These are phyloP conservation scores for Boletellus ananiceps DNA, from an alignment of 768 basidiomycete species.

Conservation along the genomic window DNA sequence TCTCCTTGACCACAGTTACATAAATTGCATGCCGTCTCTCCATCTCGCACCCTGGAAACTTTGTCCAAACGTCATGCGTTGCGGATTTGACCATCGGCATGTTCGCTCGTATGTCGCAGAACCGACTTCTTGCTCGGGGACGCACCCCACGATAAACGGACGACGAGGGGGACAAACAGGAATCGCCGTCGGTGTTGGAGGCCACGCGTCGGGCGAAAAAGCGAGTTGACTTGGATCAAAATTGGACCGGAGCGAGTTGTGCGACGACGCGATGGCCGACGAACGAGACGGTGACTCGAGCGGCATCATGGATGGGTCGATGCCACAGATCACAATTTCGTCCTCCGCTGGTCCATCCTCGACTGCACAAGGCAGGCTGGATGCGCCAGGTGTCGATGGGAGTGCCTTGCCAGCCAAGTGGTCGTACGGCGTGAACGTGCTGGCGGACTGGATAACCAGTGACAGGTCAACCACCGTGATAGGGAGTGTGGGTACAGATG, in stretches of 20 bases:
- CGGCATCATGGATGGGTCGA: constrained; percentile 8
- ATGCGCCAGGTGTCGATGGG: background rate
- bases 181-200: constrained; percentile 15
- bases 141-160: constrained; percentile 7
- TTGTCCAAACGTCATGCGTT: background rate
- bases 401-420: constrained; percentile 5
- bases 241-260: constrained; percentile 28
- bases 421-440: constrained; percentile 7
- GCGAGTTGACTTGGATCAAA: constrained; percentile 20
- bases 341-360: constrained; percentile 4
- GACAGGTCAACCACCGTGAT: constrained; percentile 25
- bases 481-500: constrained; percentile 11
- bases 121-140: background rate
- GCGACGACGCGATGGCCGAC: constrained; percentile 26
- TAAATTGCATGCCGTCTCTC: constrained; percentile 32
- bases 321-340: constrained; percentile 7
- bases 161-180: constrained; percentile 9
- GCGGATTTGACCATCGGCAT: background rate
- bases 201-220: constrained; percentile 19
- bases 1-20: constrained; percentile 44
- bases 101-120: background rate
- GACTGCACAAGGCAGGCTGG: constrained; percentile 2
- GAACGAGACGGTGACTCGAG: constrained; percentile 24
- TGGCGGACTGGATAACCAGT: constrained; percentile 7
- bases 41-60: too few relatives aligned